Base-by-base conservation (phyloP, 257 asterid genomes). In the Przewalskia tangutica region DNA sequence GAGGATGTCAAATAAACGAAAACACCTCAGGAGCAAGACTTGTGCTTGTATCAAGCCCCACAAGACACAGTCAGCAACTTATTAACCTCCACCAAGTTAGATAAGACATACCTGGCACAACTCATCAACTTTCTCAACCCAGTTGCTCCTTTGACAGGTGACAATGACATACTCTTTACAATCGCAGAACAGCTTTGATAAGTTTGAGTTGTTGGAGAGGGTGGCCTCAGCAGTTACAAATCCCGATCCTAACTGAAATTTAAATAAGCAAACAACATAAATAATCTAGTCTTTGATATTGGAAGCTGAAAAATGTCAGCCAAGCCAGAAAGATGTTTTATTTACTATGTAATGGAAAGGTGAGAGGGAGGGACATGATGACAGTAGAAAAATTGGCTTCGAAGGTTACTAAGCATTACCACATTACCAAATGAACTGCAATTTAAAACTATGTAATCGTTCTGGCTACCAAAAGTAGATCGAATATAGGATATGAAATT, bases 81-180 rank as follows among this genome's bases (percentile, higher is more conserved):
- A 23, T 48, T 48, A 27, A 50, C 46, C 50, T 50, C 27, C 77
- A 68, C 38, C 40, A 56, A 55, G 84, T 73, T 46, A 84, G 73
- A 85, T 46, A 82, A 59, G 58, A 71, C 87, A 63, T 84, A 94
- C 99, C 97, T 94, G 98, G 89, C 97, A 91, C 84, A 96, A 88
- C 63, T 93, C 98, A 71, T 96, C 98, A 67, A 94, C 87, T 89
- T 88, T 96, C 84, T 94, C 97, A 11, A 86, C 86, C 98, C 95
- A 93, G 53, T 44, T 62, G 85, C 85, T 81, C 81, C 91, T 82
- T 82, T 94, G 93, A 86, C 95, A 90, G 77, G 97, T 90, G 75
- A 83, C 70, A 67, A 94, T 81, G 38, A 93, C 82, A 75, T 89
- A 96, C 85, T 85, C 91, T 92, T 89, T 92, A 93, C 99, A 96